Evolutionary conservation across 192 early-diverging fungal genomes (phyloP).

Genomic region (Mortierella alpina): DNA sequence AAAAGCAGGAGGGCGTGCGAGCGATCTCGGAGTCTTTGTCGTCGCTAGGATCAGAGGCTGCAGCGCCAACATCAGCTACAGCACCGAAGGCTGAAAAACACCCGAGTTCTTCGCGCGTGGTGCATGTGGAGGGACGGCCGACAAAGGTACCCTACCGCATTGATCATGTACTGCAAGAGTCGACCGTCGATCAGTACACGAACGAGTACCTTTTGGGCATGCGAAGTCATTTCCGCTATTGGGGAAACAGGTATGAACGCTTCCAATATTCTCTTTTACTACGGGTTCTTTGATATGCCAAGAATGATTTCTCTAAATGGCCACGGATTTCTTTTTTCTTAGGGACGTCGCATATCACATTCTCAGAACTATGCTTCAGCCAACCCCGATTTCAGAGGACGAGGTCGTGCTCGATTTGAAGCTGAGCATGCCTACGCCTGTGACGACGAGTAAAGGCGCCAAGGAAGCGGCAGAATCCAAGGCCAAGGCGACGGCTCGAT

Average conservation of each 20-base stretch:
- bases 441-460: slow-evolving; percentile 12
- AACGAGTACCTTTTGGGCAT: slow-evolving; percentile 67
- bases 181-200: slow-evolving; percentile 61
- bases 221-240: slow-evolving; percentile 66
- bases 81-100: not conserved
- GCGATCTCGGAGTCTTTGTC: not conserved
- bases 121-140: slow-evolving; percentile 30
- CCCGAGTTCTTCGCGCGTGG: not conserved
- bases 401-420: slow-evolving; percentile 18
- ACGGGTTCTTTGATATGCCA: not conserved
- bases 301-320: not conserved
- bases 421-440: slow-evolving; percentile 10
- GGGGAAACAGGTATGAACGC: slow-evolving; percentile 63
- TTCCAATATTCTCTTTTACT: no score
- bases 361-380: slow-evolving; percentile 26
- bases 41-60: not conserved
- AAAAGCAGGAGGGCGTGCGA: slow-evolving; percentile 8
- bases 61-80: not conserved
- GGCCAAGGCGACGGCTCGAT: slow-evolving; percentile 14
- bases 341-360: slow-evolving; percentile 50
- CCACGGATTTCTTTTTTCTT: not conserved
- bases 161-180: slow-evolving; percentile 64
- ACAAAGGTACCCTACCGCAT: slow-evolving; percentile 52
- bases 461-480: slow-evolving; percentile 33
- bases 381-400: not conserved